Evolutionary conservation across 495 filamentous ascomycete species (phyloP), one percentile per base, ranked within the genome.

Genomic region (Chaetomium fimeti): DNA sequence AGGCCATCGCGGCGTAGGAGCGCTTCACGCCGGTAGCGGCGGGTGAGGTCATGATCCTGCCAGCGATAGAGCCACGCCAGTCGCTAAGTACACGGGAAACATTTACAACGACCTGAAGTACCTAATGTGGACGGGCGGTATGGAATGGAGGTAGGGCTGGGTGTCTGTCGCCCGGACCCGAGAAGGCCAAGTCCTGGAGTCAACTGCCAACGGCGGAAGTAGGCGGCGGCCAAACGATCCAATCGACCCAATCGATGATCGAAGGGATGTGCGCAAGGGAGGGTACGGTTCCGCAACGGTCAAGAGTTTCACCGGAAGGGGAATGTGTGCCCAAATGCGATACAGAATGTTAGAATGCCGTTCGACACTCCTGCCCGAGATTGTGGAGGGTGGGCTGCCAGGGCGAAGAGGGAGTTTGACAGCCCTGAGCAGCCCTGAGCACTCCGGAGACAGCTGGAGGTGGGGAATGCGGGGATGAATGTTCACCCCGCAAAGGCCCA

Each of bases 1-100:
- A 48, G 57, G 66, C 65, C 67, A 70, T 68, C 25, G 59, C 52
- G n/a, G 71, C 54, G 32, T 65, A 70, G 36, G 69, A 62, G 24
- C 71, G 69, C 66, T 74, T 74, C 40, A 70, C 52, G 55, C 72
- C 70, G 5, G 56, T 47, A 22, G 58, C 53, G 12, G 45, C 53
- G 12, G 63, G 59, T 7, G 64, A 70, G 1, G 60, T 55, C 64
- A 68, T 70, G n/a, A 47, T 47, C 48, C 32, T 22, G 55, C 16
- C n/a, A 45, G 20, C 38, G 36, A 29, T 38, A 5, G 43, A 42
- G 54, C 24, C 22, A 28, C 28, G 54, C 7, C 61, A 42, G 20
- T n/a, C 25, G 20, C 54, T 22, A 20, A 28, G 53, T 12, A 27
- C 51, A 22, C 22, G 43, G 20, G 43, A 28, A 27, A 29, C 61